Percentiles rank a stretch among this genome's conserved stretches.
Conservation (phyloP, 78 protist species). For the Dictyostelium capitatum region DNA sequence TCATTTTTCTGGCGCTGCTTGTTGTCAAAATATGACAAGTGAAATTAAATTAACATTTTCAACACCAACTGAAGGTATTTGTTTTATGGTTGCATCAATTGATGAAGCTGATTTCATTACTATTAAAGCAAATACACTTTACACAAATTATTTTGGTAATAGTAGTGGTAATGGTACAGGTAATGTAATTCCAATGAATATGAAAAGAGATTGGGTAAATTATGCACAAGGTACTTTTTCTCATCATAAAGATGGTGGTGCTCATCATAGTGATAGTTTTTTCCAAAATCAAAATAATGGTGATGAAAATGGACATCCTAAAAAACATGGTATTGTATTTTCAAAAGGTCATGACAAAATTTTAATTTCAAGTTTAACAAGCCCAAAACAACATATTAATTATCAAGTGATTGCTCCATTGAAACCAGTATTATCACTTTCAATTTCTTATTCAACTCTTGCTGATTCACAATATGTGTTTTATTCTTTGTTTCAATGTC, state of each 20-base stretch:
- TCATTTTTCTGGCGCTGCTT: constrained; percentile 17
- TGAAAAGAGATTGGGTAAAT: constrained; percentile 2
- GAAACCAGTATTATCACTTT: not conserved
- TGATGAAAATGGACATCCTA: not conserved
- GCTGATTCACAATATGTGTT: constrained; percentile 36
- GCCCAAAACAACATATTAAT: not conserved
- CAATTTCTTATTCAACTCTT: constrained; percentile 1
- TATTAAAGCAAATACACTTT: not conserved
- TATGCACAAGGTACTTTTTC: constrained; percentile 10
- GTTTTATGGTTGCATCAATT: constrained; percentile 12
- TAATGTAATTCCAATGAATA: not conserved
- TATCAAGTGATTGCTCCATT: constrained; percentile 21
- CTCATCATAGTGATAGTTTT: not conserved
- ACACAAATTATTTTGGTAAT: not conserved
- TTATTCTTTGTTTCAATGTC: constrained; percentile 5
- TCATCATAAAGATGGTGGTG: not conserved
- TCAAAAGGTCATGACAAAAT: not conserved
- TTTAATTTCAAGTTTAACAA: not conserved
- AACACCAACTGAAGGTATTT: not conserved
- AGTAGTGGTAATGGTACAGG: not conserved
- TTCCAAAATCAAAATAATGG: not conserved
- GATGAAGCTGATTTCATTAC: not conserved
- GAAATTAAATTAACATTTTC: constrained; percentile 7
- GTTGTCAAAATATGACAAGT: constrained; percentile 10
- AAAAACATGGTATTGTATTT: not conserved